Evolutionary conservation across 257 asterid genomes (phyloP), one percentile per base, ranked within the genome.

Genomic region (Solanum paucissectum): DNA sequence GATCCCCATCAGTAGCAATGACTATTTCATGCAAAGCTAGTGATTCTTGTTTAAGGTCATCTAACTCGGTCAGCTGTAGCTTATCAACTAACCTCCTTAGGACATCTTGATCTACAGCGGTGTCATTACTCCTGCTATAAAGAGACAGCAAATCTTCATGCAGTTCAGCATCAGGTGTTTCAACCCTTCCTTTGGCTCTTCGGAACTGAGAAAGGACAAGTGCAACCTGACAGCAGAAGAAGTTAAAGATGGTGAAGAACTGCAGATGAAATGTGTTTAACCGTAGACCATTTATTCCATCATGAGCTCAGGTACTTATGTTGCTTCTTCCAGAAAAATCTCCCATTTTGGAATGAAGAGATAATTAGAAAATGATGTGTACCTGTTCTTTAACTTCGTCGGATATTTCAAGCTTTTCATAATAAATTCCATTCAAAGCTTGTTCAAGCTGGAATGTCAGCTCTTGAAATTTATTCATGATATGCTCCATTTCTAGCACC

Each of bases 341-440:
- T 29, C 29, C 68, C 38, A 38, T 13, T 49, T 38, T 27, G 85
- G 27, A 81, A 27, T 44, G 84, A 27, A 81, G 85, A 29, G 42
- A 18, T 46, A 81, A 81, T 81, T 46, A 32, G 85, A 82, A 82
- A 82, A 82, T 32, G 44, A 18, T 18, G 23, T 88, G 88, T 72
- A 97, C 99, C 96, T 97, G 99, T 88, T 97, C 99, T 89, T 97
- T 95, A 58, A 97, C 98, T 93, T 97, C 99, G 91, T 97, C 98
- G 11, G 99, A 94, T 85, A 97, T 93, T 90, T 96, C 99, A 60
- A 97, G 99, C 76, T 92, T 92, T 86, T 96, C 99, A 58, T 90
- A 93, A 74, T 96, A 92, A 92, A 95, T 93, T 88, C 93, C 93
- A 90, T 92, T 91, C 72, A 97, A 94, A 88, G 99, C 95, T 83